Evolutionary conservation across 306 rosid genomes (phyloP), one percentile per base, ranked within the genome.

Genomic region (Heteromeles arbutifolia): DNA sequence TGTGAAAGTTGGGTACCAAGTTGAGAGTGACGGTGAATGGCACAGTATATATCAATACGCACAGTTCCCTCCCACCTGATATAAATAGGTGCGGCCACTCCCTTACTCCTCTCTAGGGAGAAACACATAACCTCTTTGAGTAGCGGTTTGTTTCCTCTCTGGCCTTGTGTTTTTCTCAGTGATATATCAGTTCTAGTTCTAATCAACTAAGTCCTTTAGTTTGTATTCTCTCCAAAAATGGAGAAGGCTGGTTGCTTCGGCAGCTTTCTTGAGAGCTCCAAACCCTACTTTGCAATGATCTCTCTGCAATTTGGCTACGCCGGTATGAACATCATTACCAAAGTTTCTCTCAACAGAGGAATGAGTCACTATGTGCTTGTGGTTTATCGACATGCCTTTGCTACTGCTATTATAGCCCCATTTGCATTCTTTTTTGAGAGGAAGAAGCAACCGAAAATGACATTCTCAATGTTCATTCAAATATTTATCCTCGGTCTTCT

Each of bases 311-410:
- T 93, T 53, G 98, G 97, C 58, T 93, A 90, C 53, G 97, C 97
- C 1, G 98, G 97, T 22, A 88, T 93, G 97, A 91, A 87, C 54
- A 83, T 93, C 37, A 90, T 93, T 74, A 79, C 91, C 32, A 93
- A 93, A 79, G 85, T 93, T 50, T 93, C 96, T 11, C 96, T 93
- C 52, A 90, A 82, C 81, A 70, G 85, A 22, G 98, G 98, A 76
- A 93, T 93, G 98, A 93, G 96, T 70, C 98, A 93, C 77, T 93
- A 87, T 72, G 98, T 93, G 22, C 96, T 93, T 13, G 98, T 93
- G 63, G 98, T 90, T 70, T 93, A 91, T 26, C 97, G 98, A 32
- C 98, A 93, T 1, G 98, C 91, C 48, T 11, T 93, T 17, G 98
- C 98, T 4, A 91, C 98, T 0, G 90, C 88, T 1, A 81, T 78